Percentiles rank a stretch among this genome's conserved stretches.
phyloP scores from a whole-genome alignment of 345 rosid genomes.

The Microcos paniculata region DNA sequence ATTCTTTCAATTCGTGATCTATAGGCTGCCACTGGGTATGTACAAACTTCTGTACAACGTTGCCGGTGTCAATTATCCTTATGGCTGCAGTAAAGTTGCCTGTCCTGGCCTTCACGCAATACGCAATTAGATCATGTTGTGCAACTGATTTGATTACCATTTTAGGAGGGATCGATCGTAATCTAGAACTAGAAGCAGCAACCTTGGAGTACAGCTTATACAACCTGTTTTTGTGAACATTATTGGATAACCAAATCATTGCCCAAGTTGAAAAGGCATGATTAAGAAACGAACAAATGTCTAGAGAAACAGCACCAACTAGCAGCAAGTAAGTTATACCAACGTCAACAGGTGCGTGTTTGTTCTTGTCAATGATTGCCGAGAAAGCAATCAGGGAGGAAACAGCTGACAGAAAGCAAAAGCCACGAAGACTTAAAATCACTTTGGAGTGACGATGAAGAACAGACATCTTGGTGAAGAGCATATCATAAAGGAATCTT shows the following conservation, averaged over 20 bases:
- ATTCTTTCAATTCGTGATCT: not conserved
- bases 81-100: not conserved
- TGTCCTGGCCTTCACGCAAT: not conserved
- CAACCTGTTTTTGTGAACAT: not conserved
- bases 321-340: conserved; percentile 20
- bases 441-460: conserved; percentile 3
- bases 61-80: not conserved
- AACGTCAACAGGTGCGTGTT: not conserved
- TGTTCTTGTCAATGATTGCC: not conserved
- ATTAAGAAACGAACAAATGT: conserved; percentile 8
- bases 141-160: conserved; percentile 17
- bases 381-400: conserved; percentile 14
- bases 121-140: conserved; percentile 11
- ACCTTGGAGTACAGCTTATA: not conserved
- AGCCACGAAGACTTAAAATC: conserved; percentile 28
- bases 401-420: conserved; percentile 13
- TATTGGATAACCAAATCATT: not conserved
- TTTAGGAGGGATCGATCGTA: not conserved
- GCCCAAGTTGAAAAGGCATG: conserved; percentile 20
- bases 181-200: not conserved
- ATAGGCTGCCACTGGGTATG: not conserved
- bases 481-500: conserved; percentile 38
- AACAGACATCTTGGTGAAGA: conserved; percentile 46
- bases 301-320: conserved; percentile 16
- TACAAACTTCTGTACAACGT: not conserved